These are phyloP conservation scores for Wickerhamomyces alni DNA, from an alignment of 805 yeast species.

Conservation along the genomic window DNA sequence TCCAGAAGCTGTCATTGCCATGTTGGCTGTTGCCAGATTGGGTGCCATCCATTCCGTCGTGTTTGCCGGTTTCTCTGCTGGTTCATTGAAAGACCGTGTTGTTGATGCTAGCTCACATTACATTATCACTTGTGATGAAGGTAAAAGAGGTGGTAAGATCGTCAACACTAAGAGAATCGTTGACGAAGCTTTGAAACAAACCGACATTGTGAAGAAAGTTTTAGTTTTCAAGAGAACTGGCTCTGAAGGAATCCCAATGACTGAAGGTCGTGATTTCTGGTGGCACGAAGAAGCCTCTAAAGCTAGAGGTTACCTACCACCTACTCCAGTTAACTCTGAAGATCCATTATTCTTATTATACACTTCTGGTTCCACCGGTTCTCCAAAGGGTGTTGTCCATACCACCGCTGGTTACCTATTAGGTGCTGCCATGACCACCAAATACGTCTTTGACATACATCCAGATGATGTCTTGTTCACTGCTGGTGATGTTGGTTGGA, in stretches of 20 bases:
- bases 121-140: constrained; percentile 77
- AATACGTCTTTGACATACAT: constrained; percentile 72
- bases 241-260: constrained; percentile 34
- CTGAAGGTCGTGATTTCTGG: constrained; percentile 62
- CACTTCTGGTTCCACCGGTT: constrained; percentile 85
- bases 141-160: constrained; percentile 77
- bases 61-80: constrained; percentile 86
- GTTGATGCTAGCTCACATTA: constrained; percentile 71
- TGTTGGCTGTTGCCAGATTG: constrained; percentile 71
- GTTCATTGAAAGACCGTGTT: constrained; percentile 86
- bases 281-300: constrained; percentile 69
- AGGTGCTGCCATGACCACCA: constrained; percentile 68
- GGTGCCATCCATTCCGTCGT: constrained; percentile 85
- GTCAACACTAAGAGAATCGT: constrained; percentile 77
- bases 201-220: constrained; percentile 65
- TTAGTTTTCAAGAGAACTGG: constrained; percentile 74
- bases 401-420: constrained; percentile 74
- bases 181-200: constrained; percentile 66
- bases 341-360: constrained; percentile 77
- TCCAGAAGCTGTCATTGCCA: constrained; percentile 68
- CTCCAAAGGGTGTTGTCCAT: constrained; percentile 84
- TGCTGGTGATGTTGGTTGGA: constrained; percentile 91
- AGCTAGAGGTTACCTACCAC: constrained; percentile 65
- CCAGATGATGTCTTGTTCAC: constrained; percentile 71
- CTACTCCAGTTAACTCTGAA: constrained; percentile 70